These are phyloP conservation scores for Apium graveolens DNA, from an alignment of 129 eudicot species.

Conservation along the genomic window DNA sequence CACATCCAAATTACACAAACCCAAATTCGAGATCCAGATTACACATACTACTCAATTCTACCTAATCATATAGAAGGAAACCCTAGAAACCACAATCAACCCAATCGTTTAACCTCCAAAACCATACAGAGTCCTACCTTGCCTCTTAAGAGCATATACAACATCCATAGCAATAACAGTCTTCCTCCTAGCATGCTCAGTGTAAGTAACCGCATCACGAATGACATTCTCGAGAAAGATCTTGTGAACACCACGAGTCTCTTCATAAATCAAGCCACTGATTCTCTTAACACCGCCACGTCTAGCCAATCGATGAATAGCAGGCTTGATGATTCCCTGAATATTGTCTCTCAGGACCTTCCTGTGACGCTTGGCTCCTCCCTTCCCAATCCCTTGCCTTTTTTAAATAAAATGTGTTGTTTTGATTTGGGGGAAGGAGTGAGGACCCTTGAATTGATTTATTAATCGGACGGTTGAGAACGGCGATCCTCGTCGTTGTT, in stretches of 20 bases:
- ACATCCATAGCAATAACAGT: slow-evolving; percentile 36
- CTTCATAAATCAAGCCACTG: no score
- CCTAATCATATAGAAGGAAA: background rate
- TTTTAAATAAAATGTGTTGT: background rate
- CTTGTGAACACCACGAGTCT: no score
- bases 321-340: slow-evolving; percentile 10
- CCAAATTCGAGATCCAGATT: background rate
- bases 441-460: slow-evolving; percentile 8
- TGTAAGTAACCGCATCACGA: slow-evolving; percentile 29
- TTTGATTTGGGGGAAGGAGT: background rate
- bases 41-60: background rate
- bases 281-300: slow-evolving; percentile 9
- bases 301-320: slow-evolving; percentile 6
- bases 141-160: slow-evolving; percentile 31
- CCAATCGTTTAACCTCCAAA: slow-evolving; percentile 16
- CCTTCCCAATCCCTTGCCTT: slow-evolving; percentile 30
- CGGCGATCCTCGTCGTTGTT: slow-evolving; percentile 16
- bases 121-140: no score
- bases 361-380: slow-evolving; percentile 33
- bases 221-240: no score
- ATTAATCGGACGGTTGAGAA: background rate
- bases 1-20: background rate
- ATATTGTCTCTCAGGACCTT: slow-evolving; percentile 27
- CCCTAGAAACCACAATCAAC: no score
- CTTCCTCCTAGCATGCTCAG: slow-evolving; percentile 35